Conservation (phyloP, 495 filamentous ascomycete genomes). For the Penicillium argentinense region DNA sequence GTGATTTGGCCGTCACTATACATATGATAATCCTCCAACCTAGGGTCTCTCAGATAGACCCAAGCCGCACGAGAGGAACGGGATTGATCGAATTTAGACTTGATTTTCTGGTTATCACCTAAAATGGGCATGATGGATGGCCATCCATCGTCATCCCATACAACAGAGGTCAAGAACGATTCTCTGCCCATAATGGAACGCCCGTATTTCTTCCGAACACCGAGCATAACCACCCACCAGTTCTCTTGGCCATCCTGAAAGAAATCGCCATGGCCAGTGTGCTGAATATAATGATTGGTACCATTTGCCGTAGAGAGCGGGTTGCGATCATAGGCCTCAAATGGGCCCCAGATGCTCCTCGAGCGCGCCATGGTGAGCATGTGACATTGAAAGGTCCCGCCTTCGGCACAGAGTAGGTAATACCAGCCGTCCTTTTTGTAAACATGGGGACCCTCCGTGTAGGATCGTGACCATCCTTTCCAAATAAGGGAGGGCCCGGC, state of each 20-base stretch:
- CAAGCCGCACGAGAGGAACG: not conserved
- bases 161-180: slow-evolving; percentile 53
- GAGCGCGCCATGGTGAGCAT: slow-evolving; percentile 56
- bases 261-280: slow-evolving; percentile 29
- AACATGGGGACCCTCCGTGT: slow-evolving; percentile 58
- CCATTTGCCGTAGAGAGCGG: slow-evolving; percentile 53
- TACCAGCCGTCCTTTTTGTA: slow-evolving; percentile 60
- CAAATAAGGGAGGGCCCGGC: slow-evolving; percentile 36
- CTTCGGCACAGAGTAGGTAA: slow-evolving; percentile 61
- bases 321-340: slow-evolving; percentile 46
- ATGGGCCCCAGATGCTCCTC: slow-evolving; percentile 49
- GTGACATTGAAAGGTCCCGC: slow-evolving; percentile 53
- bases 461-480: slow-evolving; percentile 47
- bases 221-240: slow-evolving; percentile 56
- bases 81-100: not conserved
- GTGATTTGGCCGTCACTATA: not conserved
- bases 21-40: slow-evolving; percentile 3
- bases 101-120: no score
- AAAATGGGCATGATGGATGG: slow-evolving; percentile 6
- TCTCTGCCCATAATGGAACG: slow-evolving; percentile 62
- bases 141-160: slow-evolving; percentile 37
- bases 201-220: slow-evolving; percentile 38
- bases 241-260: slow-evolving; percentile 46
- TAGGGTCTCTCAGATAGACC: slow-evolving; percentile 15
- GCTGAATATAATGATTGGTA: slow-evolving; percentile 31